Conservation (phyloP, 1,284 basidiomycete genomes). For the Sanghuangporus weigelae region DNA sequence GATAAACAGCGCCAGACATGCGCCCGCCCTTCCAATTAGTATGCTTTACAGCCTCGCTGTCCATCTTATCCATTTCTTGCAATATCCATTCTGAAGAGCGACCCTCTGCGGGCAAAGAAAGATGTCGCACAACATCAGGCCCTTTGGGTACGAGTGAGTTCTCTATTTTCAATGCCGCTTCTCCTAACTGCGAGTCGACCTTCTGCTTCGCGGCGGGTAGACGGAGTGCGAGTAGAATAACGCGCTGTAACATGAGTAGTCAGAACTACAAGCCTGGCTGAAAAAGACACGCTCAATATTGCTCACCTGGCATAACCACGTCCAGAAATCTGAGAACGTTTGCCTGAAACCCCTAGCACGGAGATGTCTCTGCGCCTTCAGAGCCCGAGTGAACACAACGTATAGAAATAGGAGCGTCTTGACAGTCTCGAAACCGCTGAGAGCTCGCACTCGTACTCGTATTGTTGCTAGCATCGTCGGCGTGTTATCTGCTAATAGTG, state of each 20-base stretch:
- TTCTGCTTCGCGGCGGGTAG: constrained; percentile 66
- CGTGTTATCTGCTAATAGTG: background rate
- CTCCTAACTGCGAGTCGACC: constrained; percentile 65
- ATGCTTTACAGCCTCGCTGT: constrained; percentile 43
- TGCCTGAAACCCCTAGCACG: constrained; percentile 61
- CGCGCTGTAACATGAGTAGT: constrained; percentile 36
- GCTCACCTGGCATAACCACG: constrained; percentile 49
- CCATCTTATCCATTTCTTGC: constrained; percentile 76
- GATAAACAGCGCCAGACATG: constrained; percentile 85
- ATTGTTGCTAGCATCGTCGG: background rate
- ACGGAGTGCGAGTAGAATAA: constrained; percentile 57
- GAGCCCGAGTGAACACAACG: constrained; percentile 44
- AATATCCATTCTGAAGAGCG: constrained; percentile 73
- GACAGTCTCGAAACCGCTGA: constrained; percentile 36
- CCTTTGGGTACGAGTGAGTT: constrained; percentile 63
- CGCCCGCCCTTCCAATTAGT: constrained; percentile 71
- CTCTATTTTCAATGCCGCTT: constrained; percentile 62
- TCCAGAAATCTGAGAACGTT: constrained; percentile 50
- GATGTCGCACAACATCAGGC: constrained; percentile 53
- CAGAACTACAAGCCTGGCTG: background rate
- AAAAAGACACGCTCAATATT: background rate
- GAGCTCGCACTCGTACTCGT: background rate
- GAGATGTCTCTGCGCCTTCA: constrained; percentile 64
- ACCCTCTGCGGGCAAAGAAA: constrained; percentile 65
- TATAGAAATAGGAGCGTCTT: constrained; percentile 65